phyloP scores from a whole-genome alignment of 495 filamentous ascomycete genomes.

The Astrocystis sublimbata region DNA sequence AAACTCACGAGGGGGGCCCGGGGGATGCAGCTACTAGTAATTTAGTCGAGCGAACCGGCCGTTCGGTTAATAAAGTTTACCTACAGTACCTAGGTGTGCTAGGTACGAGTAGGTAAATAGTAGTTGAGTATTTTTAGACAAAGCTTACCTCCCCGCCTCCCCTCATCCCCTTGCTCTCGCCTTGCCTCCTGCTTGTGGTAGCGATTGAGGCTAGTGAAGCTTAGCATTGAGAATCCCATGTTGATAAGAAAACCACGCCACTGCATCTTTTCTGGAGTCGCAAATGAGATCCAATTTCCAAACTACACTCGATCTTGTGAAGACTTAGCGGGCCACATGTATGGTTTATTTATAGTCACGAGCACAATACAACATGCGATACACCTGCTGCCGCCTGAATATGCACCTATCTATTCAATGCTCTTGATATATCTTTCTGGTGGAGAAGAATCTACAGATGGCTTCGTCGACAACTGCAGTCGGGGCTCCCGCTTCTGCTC shows the following conservation, averaged over 20 bases:
- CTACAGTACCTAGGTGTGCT: not conserved
- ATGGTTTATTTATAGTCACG: no score
- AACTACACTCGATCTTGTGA: no score
- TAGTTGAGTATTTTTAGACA: slow-evolving; percentile 5
- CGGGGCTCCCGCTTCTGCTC: not conserved
- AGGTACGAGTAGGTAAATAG: no score
- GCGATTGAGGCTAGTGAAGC: not conserved
- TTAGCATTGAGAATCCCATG: not conserved
- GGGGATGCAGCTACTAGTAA: not conserved
- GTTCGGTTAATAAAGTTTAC: not conserved
- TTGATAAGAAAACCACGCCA: not conserved
- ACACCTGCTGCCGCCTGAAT: no score
- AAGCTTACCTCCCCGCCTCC: no score
- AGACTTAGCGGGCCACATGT: no score
- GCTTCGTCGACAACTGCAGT: not conserved
- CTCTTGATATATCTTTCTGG: no score
- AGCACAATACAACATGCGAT: no score
- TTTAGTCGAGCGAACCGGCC: not conserved
- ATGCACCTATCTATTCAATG: no score
- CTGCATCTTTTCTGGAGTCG: not conserved
- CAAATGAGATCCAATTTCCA: not conserved
- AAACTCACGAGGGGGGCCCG: no score
- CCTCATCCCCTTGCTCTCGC: no score
- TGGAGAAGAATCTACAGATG: not conserved
- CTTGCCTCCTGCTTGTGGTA: no score